Conservation (phyloP, 257 asterid species). For the Nicotiana noctiflora region DNA sequence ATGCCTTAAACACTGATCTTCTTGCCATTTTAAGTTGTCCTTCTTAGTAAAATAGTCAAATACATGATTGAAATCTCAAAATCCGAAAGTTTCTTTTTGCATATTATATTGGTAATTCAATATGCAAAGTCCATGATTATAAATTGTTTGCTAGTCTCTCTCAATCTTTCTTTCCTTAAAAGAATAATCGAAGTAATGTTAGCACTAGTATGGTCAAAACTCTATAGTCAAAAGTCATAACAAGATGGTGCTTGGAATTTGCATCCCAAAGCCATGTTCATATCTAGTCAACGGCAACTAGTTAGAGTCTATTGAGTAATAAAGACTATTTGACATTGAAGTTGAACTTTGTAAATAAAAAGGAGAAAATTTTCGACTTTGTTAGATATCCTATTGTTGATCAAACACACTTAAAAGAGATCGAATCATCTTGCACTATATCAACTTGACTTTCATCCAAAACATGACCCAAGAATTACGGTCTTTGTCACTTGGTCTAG, state of each 20-base stretch:
- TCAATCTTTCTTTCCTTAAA: too few species aligned
- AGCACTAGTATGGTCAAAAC: not conserved
- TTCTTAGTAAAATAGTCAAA: too few species aligned
- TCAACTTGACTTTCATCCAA: not conserved
- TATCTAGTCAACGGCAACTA: not conserved
- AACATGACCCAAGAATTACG: not conserved
- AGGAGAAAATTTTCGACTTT: not conserved
- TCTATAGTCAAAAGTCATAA: not conserved
- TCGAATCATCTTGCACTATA: not conserved
- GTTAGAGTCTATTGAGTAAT: not conserved
- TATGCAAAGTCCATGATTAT: too few species aligned
- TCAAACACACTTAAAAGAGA: not conserved
- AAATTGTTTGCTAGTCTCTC: too few species aligned
- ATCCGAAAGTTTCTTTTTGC: too few species aligned
- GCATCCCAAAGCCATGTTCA: not conserved
- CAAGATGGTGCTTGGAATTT: not conserved
- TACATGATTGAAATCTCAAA: too few species aligned
- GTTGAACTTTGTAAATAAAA: not conserved
- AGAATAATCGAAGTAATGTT: not conserved
- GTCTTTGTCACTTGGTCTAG: too few species aligned
- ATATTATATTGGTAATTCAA: too few species aligned
- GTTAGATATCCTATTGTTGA: not conserved
- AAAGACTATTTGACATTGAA: not conserved
- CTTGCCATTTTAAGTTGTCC: too few species aligned
- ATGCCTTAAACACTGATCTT: too few species aligned